Base-by-base conservation (phyloP, 2,329 filamentous ascomycete genomes). In the Aspergillus sp. region DNA sequence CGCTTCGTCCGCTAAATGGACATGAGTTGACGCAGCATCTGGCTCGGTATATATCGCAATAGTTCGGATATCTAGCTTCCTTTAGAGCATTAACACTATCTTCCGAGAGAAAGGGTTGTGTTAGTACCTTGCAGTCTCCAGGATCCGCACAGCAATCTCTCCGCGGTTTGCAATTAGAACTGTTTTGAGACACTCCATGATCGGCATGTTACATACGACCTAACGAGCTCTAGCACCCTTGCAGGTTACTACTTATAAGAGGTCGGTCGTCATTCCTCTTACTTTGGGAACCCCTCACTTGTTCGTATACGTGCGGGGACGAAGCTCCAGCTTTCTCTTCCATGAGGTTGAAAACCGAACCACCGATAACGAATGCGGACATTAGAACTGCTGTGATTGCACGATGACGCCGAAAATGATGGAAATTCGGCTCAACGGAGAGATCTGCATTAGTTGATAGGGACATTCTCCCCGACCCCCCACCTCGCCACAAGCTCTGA, bases 141-240 rank as follows among this genome's bases (percentile, higher is more conserved):
- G 77, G 55, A 84, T 80, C 30, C 83, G 78, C 32, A 77, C 75
- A 3, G 82, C 81, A 53, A 86, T 86, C 65, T 86, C 83, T 47
- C 83, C 84, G 45, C 84, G 76, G 66, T 87, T 86, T 9, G 84
- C 83, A 48, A 87, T 77, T 12, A 87, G 70, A 17, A 86, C 62
- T 12, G 75, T 81, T 64, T 80, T 81, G 34, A 84, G 56, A n/a
- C 55, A 62, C 53, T 75, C 69, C 74, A 76, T 73, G 20, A 15
- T 47, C 12, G 20, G 20, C 30, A 17, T n/a, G 4, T 39, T 15
- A 24, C 39, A 22, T n/a, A 30, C n/a, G 44, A 22, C 17, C 45
- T 20, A 22, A 20, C 8, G 20, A 13, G 5, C 9, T 22, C 15
- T 18, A 20, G 43, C n/a, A 32, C 7, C 18, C 26, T 17, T 12